A percentile compares a stretch with the other conserved stretches of the same genome.
Conservation (phyloP, 495 filamentous ascomycete genomes). For the Sabuloglossum arenarium region DNA sequence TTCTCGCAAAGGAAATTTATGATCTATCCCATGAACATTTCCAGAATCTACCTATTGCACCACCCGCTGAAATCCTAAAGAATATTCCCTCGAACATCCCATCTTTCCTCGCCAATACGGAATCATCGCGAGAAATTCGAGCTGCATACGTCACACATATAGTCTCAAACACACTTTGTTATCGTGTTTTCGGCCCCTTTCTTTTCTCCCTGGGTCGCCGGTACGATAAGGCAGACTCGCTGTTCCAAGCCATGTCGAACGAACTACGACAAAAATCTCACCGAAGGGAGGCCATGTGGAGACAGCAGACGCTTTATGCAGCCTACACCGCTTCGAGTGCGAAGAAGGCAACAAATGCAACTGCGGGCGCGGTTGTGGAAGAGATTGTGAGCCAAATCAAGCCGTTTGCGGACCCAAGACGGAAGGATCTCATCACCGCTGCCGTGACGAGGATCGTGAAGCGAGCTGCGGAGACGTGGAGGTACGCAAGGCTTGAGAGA, state of each 20-base stretch:
- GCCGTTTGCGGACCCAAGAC: conserved; percentile 33
- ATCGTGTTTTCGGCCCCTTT: conserved; percentile 44
- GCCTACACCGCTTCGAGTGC: conserved; percentile 40
- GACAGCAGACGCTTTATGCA: conserved; percentile 41
- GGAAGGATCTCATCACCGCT: conserved; percentile 28
- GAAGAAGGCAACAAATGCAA: conserved; percentile 39
- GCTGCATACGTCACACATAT: conserved; percentile 38
- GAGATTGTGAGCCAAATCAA: conserved; percentile 37
- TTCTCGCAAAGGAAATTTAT: conserved; percentile 34
- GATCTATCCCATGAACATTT: conserved; percentile 37
- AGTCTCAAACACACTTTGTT: conserved; percentile 35
- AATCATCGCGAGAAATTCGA: conserved; percentile 32
- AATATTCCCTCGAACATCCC: conserved; percentile 34
- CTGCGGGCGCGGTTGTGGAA: conserved; percentile 36
- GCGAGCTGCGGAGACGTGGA: conserved; percentile 41
- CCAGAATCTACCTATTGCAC: conserved; percentile 32
- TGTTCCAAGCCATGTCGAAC: conserved; percentile 39
- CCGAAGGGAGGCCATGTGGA: conserved; percentile 40
- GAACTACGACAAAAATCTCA: conserved; percentile 40
- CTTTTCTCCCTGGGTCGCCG: conserved; percentile 38
- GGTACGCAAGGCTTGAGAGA: conserved; percentile 38
- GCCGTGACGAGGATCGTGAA: conserved; percentile 38
- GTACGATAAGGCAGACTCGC: conserved; percentile 39
- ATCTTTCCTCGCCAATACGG: conserved; percentile 25
- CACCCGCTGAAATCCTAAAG: conserved; percentile 28